Conservation (phyloP, 1,284 basidiomycete species). For the Moesziomyces sp. region DNA sequence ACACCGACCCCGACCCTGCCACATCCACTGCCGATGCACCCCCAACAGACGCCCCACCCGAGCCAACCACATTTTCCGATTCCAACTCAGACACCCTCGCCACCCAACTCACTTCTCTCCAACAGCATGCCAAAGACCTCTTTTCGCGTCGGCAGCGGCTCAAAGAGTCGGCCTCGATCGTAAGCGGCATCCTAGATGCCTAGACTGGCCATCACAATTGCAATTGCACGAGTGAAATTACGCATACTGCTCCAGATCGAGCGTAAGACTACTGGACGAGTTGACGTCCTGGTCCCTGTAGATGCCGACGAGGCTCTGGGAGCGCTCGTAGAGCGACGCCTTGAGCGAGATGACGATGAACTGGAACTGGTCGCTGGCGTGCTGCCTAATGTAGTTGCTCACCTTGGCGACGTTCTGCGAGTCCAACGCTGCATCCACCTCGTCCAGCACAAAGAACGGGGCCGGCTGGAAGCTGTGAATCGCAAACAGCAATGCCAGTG, state of each 20-base stretch:
- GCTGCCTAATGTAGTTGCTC: slow-evolving; percentile 63
- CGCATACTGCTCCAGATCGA: slow-evolving; percentile 76
- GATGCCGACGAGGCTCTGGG: slow-evolving; percentile 90
- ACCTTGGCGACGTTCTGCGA: slow-evolving; percentile 65
- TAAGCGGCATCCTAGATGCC: slow-evolving; percentile 35
- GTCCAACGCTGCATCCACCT: slow-evolving; percentile 90
- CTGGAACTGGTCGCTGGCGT: slow-evolving; percentile 77
- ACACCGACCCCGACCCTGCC: background rate
- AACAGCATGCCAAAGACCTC: slow-evolving; percentile 28
- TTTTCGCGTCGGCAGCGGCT: slow-evolving; percentile 34
- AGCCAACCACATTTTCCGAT: background rate
- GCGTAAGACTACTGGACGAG: slow-evolving; percentile 85
- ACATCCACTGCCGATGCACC: background rate
- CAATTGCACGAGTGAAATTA: slow-evolving; percentile 1
- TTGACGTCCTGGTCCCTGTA: slow-evolving; percentile 93
- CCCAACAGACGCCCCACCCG: background rate
- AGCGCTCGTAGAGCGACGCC: slow-evolving; percentile 80
- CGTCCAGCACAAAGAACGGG: slow-evolving; percentile 98
- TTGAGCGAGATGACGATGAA: slow-evolving; percentile 98
- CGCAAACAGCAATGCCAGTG: slow-evolving; percentile 91
- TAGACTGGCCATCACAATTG: background rate
- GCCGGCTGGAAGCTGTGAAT: slow-evolving; percentile 94
- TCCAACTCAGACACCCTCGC: background rate
- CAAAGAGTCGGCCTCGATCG: slow-evolving; percentile 31
- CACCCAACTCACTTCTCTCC: slow-evolving; percentile 7